Evolutionary conservation across 2,329 filamentous ascomycete species (phyloP).

Genomic region (Paecilomyces formosus): DNA sequence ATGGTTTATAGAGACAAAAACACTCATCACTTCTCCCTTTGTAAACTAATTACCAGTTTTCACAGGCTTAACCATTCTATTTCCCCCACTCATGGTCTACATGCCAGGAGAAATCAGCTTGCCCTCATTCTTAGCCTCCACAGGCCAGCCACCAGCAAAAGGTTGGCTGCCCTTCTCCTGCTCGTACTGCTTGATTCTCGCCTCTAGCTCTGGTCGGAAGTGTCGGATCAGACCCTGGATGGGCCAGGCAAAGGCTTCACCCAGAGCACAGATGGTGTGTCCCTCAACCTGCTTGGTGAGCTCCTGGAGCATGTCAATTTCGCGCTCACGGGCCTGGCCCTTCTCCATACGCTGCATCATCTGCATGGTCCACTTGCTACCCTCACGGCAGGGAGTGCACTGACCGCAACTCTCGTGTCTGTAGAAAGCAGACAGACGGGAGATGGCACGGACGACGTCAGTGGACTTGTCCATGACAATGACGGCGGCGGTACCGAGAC

Average conservation of each 20-base stretch:
- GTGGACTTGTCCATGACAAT: slow-evolving; percentile 99
- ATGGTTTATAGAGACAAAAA: slow-evolving; percentile 2
- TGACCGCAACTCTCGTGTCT: slow-evolving; percentile 97
- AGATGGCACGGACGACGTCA: slow-evolving; percentile 90
- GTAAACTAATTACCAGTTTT: not conserved
- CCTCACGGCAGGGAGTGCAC: slow-evolving; percentile 98
- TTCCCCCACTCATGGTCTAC: slow-evolving; percentile 51
- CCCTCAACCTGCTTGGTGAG: slow-evolving; percentile 99
- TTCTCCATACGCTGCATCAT: slow-evolving; percentile 97
- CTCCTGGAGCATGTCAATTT: slow-evolving; percentile 99
- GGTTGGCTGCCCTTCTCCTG: slow-evolving; percentile 58
- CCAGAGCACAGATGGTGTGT: slow-evolving; percentile 95
- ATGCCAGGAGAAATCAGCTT: slow-evolving; percentile 83
- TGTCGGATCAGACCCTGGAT: slow-evolving; percentile 97
- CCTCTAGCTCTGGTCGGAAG: slow-evolving; percentile 93
- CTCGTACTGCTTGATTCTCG: slow-evolving; percentile 75
- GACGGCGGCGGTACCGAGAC: slow-evolving; percentile 92
- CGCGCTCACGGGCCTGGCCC: slow-evolving; percentile 76
- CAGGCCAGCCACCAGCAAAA: slow-evolving; percentile 81
- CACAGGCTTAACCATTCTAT: not conserved
- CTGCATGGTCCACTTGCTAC: slow-evolving; percentile 98
- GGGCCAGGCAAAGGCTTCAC: slow-evolving; percentile 97
- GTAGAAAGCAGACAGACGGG: slow-evolving; percentile 92
- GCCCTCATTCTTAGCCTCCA: slow-evolving; percentile 66
- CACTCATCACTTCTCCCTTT: not conserved